Evolutionary conservation across 257 asterid species (phyloP), one percentile per base, ranked within the genome.

Genomic region (Lithospermum erythrorhizon): DNA sequence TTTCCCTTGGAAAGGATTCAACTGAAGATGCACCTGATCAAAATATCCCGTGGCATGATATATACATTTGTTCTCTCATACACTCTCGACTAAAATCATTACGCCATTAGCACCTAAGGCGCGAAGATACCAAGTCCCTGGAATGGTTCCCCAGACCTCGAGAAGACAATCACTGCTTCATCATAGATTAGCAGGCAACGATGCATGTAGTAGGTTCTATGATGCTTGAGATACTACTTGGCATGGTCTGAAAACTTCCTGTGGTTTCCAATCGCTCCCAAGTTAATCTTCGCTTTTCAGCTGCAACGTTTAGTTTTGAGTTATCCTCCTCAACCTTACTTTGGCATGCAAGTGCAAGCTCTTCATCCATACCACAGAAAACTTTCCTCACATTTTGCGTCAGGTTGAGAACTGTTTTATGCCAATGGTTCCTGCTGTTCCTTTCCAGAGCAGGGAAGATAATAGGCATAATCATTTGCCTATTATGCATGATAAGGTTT

Each of bases 341-440:
- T 61, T 78, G 83, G 75, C 83, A 78, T 47, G 76, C 61, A 25
- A 68, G 70, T 19, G 68, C 71, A 9, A 78, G 75, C 61, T 78
- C 80, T 69, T 78, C 75, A 58, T 78, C 83, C 83, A 78, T 78
- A 65, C 74, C 83, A 2, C 57, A 48, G 0, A 78, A 62, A 35
- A 78, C 77, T 68, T 72, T 78, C 62, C 69, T 71, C 59, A 71
- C 68, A 41, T 78, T 78, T 59, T 74, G 83, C 13, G 78, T 71
- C 57, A 71, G 71, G 58, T 74, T 78, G 57, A 78, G 75, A 53
- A 78, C 79, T 21, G 80, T 70, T 63, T 66, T 74, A 23, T 78
- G 71, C 83, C 83, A 78, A 55, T 78, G 83, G 69, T 68, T 68
- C 52, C 54, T 62, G 69, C 66, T 68, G 75, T 78, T 74, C 75